Base-by-base conservation (phyloP, 2,329 filamentous ascomycete genomes). In the Pyrenochaeta sp. region DNA sequence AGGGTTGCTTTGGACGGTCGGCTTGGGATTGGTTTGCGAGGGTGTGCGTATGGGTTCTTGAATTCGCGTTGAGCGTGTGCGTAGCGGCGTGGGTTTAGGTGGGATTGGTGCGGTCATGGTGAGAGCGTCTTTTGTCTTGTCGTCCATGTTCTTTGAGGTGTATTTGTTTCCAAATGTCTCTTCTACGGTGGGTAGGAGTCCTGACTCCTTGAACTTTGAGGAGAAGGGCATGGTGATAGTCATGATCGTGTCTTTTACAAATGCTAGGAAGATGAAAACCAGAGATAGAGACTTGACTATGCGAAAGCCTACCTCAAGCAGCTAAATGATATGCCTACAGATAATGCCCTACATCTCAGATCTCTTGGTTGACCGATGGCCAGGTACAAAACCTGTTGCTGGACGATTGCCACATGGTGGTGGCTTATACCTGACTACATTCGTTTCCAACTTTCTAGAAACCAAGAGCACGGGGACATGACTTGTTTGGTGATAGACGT, bases 311-410 rank as follows among this genome's bases (percentile, higher is more conserved):
- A 39, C 12, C 36, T 39, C 36, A 39, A 3, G n/a, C 15, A 3
- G n/a, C 36, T 5, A 39, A 1, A 13, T 5, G 36, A 5, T 5
- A 15, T 15, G n/a, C 13, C 36, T 39, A 13, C 36, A 5, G 12
- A 39, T 39, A 39, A 9, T 2, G 7, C 7, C 36, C 5, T 15
- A 13, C 36, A 9, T 15, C 12, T 39, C 12, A 15, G 12, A 19
- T 39, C 12, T 52, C 28, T 24, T 24, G 19, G 15, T 53, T n/a
- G 22, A 36, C 22, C 27, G n/a, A n/a, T 27, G 6, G 22, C n/a
- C 52, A 50, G 59, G 64, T 50, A 50, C 56, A 67, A 68, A 69
- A 66, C 66, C 62, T 65, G 64, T 63, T 67, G 54, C 62, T 67
- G 54, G 40, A 28, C 48, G 48, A 12, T 48, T 52, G 28, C 50